Base-by-base conservation (phyloP, 495 filamentous ascomycete species). In the Cudoniella acicularis region DNA sequence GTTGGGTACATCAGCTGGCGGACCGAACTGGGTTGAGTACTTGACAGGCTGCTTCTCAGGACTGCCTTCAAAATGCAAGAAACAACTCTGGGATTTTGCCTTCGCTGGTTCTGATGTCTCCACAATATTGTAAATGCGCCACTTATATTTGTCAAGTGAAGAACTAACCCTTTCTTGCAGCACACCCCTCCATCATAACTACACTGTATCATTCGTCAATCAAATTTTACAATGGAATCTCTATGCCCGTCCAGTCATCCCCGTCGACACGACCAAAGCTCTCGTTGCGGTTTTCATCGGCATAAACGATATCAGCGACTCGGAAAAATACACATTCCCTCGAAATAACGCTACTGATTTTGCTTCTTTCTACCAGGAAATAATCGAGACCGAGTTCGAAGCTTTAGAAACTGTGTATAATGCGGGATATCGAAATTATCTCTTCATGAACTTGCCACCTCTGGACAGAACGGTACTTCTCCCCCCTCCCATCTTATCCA, bases 241-340 rank as follows among this genome's bases (percentile, higher is more conserved):
- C 2, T 82, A 75, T 42, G 42, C 53, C 1, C 72, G 74, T 4
- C 75, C 72, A 0, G 83, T 86, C 3, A 69, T 84, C 9, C 80
- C 77, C 21, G 67, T 88, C 23, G 75, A 77, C 27, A 70, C 79
- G 1, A 65, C 73, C 11, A 75, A 87, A 59, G 73, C 79, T 1
- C 73, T 92, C 23, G 87, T 90, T 68, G 81, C 79, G 1, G 71
- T 88, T 43, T 93, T 85, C 80, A 87, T 92, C 52, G 89, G 89
- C 27, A 85, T 93, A 57, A 93, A 93, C 60, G 89, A 93, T 62
- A 77, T 91, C 13, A 84, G 85, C 1, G 85, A 85, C 64, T 76
- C 75, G 18, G 88, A 69, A 13, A 72, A 72, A 56, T 76, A 73
- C 62, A 61, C 46, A 21, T 61, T 60, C 24, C 61, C 62, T 6